Evolutionary conservation across 2,329 filamentous ascomycete species (phyloP).

Genomic region (Coniella vitis): DNA sequence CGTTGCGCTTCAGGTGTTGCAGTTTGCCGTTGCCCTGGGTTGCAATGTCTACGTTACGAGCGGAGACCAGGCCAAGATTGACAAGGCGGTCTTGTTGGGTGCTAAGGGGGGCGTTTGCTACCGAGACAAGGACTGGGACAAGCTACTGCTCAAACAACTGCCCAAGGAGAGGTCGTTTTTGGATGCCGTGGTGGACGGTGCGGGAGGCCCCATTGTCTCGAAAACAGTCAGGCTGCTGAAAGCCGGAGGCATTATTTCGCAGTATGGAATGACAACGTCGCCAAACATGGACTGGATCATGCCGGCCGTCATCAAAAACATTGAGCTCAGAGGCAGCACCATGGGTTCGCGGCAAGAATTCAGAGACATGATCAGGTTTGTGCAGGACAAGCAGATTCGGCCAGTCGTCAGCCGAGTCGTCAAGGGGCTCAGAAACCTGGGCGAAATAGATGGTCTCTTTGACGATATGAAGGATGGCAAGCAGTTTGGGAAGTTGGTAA

Average conservation of each 20-base stretch:
- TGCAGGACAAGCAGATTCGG: constrained; percentile 62
- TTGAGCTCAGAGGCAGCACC: constrained; percentile 78
- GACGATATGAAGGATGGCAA: constrained; percentile 78
- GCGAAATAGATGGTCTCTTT: constrained; percentile 77
- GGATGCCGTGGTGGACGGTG: constrained; percentile 85
- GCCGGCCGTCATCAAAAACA: constrained; percentile 76
- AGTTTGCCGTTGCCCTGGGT: constrained; percentile 70
- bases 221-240: constrained; percentile 65
- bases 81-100: constrained; percentile 63
- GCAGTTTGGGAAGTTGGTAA: constrained; percentile 90
- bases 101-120: constrained; percentile 80
- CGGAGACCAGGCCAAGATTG: constrained; percentile 67
- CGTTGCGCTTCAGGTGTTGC: constrained; percentile 74
- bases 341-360: constrained; percentile 93
- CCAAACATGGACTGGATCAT: constrained; percentile 86
- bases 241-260: constrained; percentile 72
- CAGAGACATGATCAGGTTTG: constrained; percentile 81
- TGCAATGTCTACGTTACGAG: constrained; percentile 78
- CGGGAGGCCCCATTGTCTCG: constrained; percentile 75
- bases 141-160: constrained; percentile 58
- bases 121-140: constrained; percentile 73
- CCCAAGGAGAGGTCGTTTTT: constrained; percentile 60
- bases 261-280: constrained; percentile 85
- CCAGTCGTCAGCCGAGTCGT: constrained; percentile 73
- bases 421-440: constrained; percentile 65